Conservation (phyloP, 108 stramenopile genomes). For the Chaetoceros tenuissimus region DNA sequence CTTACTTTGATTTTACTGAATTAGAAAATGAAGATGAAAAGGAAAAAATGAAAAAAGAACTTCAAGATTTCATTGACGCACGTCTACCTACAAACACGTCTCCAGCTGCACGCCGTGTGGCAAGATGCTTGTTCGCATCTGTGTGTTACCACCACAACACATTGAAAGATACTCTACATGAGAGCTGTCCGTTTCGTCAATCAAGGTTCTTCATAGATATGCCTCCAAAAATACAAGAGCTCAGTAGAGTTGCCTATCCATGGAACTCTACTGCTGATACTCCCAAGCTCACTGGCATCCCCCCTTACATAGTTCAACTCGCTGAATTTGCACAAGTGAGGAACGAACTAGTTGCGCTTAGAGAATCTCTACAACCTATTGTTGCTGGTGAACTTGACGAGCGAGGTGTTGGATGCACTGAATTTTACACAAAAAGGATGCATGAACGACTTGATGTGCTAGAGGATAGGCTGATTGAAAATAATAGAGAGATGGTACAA, state of each 20-base stretch:
- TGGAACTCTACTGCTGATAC: constrained; percentile 10
- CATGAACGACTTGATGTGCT: background rate
- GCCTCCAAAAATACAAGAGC: background rate
- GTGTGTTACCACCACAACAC: constrained; percentile 5
- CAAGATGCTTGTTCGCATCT: constrained; percentile 1
- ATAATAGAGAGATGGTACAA: background rate
- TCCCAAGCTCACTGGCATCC: constrained; percentile 14
- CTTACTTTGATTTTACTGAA: background rate
- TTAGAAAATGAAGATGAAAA: background rate
- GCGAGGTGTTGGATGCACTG: background rate
- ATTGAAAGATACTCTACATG: background rate
- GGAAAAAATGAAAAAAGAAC: background rate
- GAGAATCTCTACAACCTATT: background rate
- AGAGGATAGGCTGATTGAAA: background rate
- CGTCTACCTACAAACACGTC: background rate
- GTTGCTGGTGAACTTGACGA: background rate
- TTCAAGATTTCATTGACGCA: background rate
- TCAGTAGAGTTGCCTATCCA: constrained; percentile 3
- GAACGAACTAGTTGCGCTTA: background rate
- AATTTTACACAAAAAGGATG: background rate
- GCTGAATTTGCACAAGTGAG: constrained; percentile 1
- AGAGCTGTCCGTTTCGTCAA: background rate
- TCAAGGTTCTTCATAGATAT: constrained; percentile 10
- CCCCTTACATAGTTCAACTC: constrained; percentile 8
- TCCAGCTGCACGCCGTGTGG: background rate